phyloP scores from a whole-genome alignment of 768 basidiomycete genomes.

The Floccularia luteovirens region DNA sequence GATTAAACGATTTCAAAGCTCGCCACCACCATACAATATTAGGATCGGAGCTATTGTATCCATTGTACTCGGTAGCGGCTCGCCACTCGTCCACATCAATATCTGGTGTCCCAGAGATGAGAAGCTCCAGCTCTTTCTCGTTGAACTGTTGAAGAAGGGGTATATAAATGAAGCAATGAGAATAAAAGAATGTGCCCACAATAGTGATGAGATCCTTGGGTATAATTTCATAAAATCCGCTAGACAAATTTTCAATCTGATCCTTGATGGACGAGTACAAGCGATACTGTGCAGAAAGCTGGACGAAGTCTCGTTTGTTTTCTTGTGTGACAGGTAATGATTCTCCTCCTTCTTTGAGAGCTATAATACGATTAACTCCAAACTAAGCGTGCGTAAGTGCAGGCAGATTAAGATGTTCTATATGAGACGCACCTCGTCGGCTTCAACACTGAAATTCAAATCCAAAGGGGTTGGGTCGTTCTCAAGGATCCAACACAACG shows the following conservation, averaged over 20 bases:
- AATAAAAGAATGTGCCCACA: constrained; percentile 35
- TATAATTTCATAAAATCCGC: constrained; percentile 96
- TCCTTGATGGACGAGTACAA: constrained; percentile 92
- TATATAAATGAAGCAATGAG: constrained; percentile 6
- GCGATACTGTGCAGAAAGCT: constrained; percentile 90
- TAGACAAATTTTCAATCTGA: constrained; percentile 85
- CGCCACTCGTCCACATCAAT: constrained; percentile 99
- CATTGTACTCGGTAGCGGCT: constrained; percentile 85
- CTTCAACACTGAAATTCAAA: constrained; percentile 91
- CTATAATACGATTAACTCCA: constrained; percentile 82
- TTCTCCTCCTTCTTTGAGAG: constrained; percentile 83
- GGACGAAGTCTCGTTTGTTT: constrained; percentile 95
- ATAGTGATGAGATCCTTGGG: constrained; percentile 94
- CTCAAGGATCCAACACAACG: constrained; percentile 95
- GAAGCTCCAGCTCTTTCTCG: constrained; percentile 87
- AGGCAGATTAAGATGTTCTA: constrained; percentile 7
- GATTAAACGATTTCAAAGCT: constrained; percentile 93
- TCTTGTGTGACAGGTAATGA: constrained; percentile 87
- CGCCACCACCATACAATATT: constrained; percentile 99
- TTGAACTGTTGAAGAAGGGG: constrained; percentile 55
- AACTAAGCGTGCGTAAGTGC: constrained; percentile 48
- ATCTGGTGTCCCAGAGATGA: constrained; percentile 97
- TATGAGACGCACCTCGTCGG: constrained; percentile 67
- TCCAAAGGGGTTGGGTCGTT: constrained; percentile 87
- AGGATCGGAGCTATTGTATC: constrained; percentile 83